phyloP scores from a whole-genome alignment of 2,329 filamentous ascomycete genomes.

The Stenocarpella maydis region DNA sequence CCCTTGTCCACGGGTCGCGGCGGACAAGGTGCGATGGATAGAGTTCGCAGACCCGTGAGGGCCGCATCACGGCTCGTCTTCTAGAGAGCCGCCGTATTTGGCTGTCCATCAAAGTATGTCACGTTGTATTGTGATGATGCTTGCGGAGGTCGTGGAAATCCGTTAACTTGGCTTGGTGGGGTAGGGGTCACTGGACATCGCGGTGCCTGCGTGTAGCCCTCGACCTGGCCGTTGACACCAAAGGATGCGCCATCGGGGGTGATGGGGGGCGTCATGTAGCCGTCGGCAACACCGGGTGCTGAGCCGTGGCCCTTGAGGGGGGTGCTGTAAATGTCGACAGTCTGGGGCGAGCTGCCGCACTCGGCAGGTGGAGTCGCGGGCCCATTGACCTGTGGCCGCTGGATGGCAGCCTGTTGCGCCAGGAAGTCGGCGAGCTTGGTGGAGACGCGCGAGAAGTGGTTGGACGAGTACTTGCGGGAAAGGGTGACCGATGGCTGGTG shows the following conservation, averaged over 20 bases:
- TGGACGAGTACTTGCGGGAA: constrained; percentile 66
- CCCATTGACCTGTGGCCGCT: constrained; percentile 53
- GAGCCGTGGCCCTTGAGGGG: constrained; percentile 78
- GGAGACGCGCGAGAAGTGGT: constrained; percentile 61
- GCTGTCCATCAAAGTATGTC: constrained; percentile 54
- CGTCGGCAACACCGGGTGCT: constrained; percentile 69
- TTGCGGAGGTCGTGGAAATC: constrained; percentile 50
- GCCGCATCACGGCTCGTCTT: constrained; percentile 31
- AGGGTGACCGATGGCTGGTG: constrained; percentile 66
- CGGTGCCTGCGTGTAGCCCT: constrained; percentile 58
- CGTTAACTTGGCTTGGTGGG: constrained; percentile 52
- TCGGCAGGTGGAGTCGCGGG: constrained; percentile 70
- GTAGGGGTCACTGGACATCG: constrained; percentile 71
- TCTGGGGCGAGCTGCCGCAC: constrained; percentile 56
- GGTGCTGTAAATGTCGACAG: constrained; percentile 74
- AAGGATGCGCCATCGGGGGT: constrained; percentile 76
- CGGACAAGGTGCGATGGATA: constrained; percentile 32
- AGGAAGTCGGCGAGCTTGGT: constrained; percentile 66
- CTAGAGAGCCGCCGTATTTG: constrained; percentile 39
- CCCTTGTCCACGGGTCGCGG: constrained; percentile 25
- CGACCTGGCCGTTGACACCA: constrained; percentile 51
- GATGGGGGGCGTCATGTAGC: constrained; percentile 86
- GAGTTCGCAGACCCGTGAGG: constrained; percentile 31
- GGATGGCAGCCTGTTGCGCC: constrained; percentile 65
- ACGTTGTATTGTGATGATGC: constrained; percentile 54